Conservation (phyloP, 1,284 basidiomycete species). For the Marasmius tenuissimus region DNA sequence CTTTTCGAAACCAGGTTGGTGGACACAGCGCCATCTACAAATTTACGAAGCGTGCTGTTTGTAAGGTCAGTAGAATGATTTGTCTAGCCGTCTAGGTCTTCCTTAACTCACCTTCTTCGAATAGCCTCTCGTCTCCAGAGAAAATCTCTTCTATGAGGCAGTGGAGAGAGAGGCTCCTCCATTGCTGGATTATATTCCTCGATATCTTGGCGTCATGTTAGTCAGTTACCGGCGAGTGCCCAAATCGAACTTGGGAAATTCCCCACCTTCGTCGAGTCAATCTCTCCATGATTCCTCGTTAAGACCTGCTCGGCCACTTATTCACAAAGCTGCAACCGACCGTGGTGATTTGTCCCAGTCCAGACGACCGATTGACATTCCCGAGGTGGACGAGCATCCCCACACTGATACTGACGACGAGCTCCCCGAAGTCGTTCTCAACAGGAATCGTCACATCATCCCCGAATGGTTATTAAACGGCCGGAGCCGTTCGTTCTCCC, state of each 20-base stretch:
- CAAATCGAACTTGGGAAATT: slow-evolving; percentile 34
- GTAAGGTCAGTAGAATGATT: slow-evolving; percentile 70
- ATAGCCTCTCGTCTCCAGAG: slow-evolving; percentile 92
- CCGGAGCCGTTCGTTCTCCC: slow-evolving; percentile 54
- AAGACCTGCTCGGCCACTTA: slow-evolving; percentile 19
- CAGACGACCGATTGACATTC: neutral
- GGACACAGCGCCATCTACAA: slow-evolving; percentile 98
- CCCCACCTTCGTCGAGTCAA: slow-evolving; percentile 26
- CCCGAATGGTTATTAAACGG: slow-evolving; percentile 86
- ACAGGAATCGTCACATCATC: slow-evolving; percentile 93
- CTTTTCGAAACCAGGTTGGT: slow-evolving; percentile 97
- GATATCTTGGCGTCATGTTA: slow-evolving; percentile 97
- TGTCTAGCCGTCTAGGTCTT: slow-evolving; percentile 17
- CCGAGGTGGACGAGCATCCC: slow-evolving; percentile 27
- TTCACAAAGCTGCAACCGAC: slow-evolving; percentile 40
- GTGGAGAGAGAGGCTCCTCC: slow-evolving; percentile 93
- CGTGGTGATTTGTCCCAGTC: neutral
- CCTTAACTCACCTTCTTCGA: slow-evolving; percentile 14
- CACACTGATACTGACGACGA: slow-evolving; percentile 65
- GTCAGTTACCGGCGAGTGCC: slow-evolving; percentile 89
- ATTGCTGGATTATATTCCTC: slow-evolving; percentile 89
- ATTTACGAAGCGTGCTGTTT: slow-evolving; percentile 96
- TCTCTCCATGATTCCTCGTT: slow-evolving; percentile 10
- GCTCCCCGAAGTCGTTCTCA: slow-evolving; percentile 88
- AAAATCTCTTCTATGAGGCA: slow-evolving; percentile 98